Conservation (phyloP, 2,329 filamentous ascomycete genomes). For the Neurospora sp. region DNA sequence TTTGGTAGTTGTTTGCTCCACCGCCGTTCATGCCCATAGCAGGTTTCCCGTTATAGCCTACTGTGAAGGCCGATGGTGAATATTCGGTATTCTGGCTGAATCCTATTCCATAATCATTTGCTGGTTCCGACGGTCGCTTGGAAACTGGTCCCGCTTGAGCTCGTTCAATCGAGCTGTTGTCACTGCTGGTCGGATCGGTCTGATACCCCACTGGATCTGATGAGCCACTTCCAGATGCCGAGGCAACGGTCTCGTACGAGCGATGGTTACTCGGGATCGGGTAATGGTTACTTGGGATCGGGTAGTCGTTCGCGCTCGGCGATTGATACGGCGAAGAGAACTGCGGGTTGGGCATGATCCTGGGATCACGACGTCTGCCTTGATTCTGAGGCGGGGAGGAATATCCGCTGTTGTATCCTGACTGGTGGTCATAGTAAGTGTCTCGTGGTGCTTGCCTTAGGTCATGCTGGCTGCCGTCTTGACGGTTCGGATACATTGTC, state of each 20-base stretch:
- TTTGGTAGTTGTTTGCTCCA: constrained; percentile 13
- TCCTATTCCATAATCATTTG: constrained; percentile 56
- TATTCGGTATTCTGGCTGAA: constrained; percentile 35
- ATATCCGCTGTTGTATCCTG: constrained; percentile 26
- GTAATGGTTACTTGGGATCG: constrained; percentile 55
- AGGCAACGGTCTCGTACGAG: constrained; percentile 80
- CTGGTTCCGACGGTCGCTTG: constrained; percentile 39
- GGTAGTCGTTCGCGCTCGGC: constrained; percentile 38
- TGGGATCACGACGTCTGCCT: constrained; percentile 25
- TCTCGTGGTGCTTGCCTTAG: constrained; percentile 22
- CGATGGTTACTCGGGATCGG: constrained; percentile 56
- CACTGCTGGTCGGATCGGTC: constrained; percentile 77
- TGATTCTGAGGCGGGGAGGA: constrained; percentile 20
- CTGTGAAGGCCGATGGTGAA: constrained; percentile 30
- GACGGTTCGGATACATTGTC: constrained; percentile 15
- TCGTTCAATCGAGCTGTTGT: constrained; percentile 84
- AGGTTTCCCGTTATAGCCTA: constrained; percentile 18
- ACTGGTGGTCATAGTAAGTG: constrained; percentile 34
- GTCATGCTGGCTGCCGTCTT: constrained; percentile 28
- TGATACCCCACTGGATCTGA: constrained; percentile 68
- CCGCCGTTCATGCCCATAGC: constrained; percentile 6
- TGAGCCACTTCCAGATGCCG: constrained; percentile 62
- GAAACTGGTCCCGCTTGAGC: constrained; percentile 38
- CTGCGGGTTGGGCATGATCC: constrained; percentile 39
- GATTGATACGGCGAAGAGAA: constrained; percentile 26